Evolutionary conservation across 768 basidiomycete genomes (phyloP), one percentile per base, ranked within the genome.

Genomic region (Lyophyllum decastes): DNA sequence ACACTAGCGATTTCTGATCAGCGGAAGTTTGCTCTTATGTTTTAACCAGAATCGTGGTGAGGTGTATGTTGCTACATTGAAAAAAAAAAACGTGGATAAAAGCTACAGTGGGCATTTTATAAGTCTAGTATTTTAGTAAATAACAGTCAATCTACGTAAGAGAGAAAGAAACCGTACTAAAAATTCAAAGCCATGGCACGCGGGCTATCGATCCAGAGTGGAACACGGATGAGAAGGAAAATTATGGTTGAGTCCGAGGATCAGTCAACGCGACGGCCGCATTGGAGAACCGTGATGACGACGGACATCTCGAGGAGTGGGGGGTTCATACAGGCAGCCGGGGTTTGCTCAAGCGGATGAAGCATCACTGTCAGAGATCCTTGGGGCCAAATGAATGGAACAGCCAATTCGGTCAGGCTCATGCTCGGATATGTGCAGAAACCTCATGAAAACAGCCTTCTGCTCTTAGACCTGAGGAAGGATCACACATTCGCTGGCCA

Each of bases 261-360:
- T 68, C 59, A 85, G 55, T 82, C 82, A 17, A 84, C 79, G 61
- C 67, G 74, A 55, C 74, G 73, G 38, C 83, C 83, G 45, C 69
- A 80, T 59, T 78, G 76, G 54, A 85, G 68, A 8, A 78, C 65
- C 0, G 82, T 75, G 0, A 81, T 78, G 10, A 83, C 71, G 40
- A 85, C 64, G 41, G 73, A 76, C 3, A 70, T 66, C 35, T 85
- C 79, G 2, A 82, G 66, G 24, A 85, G 72, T 12, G 5, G n/a
- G 10, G 40, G 7, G 17, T 19, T 41, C 40, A 41, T 41, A 41
- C 19, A 41, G 35, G 40, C 40, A 19, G 40, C 2, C 11, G 40
- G 19, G 40, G 17, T 4, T 41, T 19, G 40, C 10, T 41, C 40
- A 17, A n/a, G 17, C 2, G 16, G n/a, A 41, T 41, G 40, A 41